phyloP scores from a whole-genome alignment of 345 rosid species.

The Garcia nutans region DNA sequence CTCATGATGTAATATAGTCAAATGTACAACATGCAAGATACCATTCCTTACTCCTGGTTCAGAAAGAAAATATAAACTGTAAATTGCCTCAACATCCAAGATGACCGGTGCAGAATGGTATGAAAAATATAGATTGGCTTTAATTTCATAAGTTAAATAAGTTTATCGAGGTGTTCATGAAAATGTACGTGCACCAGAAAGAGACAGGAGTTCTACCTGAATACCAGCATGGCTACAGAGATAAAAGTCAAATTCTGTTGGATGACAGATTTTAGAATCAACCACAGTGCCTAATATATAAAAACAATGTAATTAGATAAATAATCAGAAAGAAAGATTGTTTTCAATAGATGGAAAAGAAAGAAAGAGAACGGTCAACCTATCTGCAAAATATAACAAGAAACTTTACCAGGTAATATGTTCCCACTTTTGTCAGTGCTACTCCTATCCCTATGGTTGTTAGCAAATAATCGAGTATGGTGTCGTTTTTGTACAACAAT shows the following conservation, averaged over 20 bases:
- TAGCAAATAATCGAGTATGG: conserved; percentile 91
- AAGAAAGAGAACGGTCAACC: background rate
- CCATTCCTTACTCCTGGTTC: background rate
- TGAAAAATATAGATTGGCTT: background rate
- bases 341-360: background rate
- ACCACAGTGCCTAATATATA: conserved; percentile 77
- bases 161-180: background rate
- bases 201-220: conserved; percentile 54
- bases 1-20: background rate
- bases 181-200: background rate
- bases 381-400: background rate
- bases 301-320: background rate
- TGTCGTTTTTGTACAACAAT: conserved; percentile 96
- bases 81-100: too few relatives aligned
- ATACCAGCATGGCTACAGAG: conserved; percentile 99
- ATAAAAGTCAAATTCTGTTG: conserved; percentile 92
- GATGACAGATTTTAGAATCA: conserved; percentile 93
- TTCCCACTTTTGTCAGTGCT: conserved; percentile 92
- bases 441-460: conserved; percentile 86
- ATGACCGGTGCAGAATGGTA: too few relatives aligned
- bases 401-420: conserved; percentile 74
- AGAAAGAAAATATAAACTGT: too few relatives aligned
- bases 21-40: background rate
- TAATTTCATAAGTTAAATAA: background rate
- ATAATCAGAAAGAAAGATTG: background rate